Evolutionary conservation across 495 filamentous ascomycete species (phyloP).

Genomic region (Penicillium nucicola): DNA sequence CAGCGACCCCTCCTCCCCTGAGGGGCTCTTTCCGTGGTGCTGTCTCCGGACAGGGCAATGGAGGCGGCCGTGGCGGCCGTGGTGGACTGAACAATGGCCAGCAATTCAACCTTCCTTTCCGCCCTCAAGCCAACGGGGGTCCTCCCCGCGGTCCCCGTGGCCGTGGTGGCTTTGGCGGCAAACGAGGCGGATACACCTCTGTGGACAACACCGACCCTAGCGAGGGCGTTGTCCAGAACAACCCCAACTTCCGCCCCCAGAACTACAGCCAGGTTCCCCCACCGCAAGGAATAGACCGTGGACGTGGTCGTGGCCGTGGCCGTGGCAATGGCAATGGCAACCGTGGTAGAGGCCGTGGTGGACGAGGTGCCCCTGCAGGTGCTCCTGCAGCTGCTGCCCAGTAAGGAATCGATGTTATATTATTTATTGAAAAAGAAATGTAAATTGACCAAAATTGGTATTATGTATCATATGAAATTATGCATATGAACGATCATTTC

Average conservation of each 20-base stretch:
- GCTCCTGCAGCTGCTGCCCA: conserved; percentile 5
- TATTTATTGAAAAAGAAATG: too few relatives aligned
- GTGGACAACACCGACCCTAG: conserved; percentile 50
- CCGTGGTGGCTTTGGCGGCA: conserved; percentile 22
- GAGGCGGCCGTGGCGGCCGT: conserved; percentile 35
- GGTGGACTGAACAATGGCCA: conserved; percentile 42
- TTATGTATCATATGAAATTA: too few relatives aligned
- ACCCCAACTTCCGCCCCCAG: conserved; percentile 54
- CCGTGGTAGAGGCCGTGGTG: conserved; percentile 29
- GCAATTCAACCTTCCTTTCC: conserved; percentile 32
- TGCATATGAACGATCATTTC: too few relatives aligned
- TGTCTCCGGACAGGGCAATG: conserved; percentile 37
- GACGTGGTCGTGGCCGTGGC: conserved; percentile 55
- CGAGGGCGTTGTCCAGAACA: conserved; percentile 47
- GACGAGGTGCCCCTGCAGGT: conserved; percentile 19
- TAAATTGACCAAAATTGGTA: too few relatives aligned
- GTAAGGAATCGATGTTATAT: neutral
- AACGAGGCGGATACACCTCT: conserved; percentile 49
- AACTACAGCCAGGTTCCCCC: conserved; percentile 76
- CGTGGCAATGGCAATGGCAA: conserved; percentile 30
- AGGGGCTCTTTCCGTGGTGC: conserved; percentile 71
- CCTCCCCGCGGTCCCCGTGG: conserved; percentile 30
- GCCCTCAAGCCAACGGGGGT: conserved; percentile 30
- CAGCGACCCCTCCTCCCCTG: conserved; percentile 64
- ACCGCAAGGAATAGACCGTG: conserved; percentile 61